Evolutionary conservation across 352 stramenopile genomes (phyloP).

Genomic region (Phytophthora europaea): DNA sequence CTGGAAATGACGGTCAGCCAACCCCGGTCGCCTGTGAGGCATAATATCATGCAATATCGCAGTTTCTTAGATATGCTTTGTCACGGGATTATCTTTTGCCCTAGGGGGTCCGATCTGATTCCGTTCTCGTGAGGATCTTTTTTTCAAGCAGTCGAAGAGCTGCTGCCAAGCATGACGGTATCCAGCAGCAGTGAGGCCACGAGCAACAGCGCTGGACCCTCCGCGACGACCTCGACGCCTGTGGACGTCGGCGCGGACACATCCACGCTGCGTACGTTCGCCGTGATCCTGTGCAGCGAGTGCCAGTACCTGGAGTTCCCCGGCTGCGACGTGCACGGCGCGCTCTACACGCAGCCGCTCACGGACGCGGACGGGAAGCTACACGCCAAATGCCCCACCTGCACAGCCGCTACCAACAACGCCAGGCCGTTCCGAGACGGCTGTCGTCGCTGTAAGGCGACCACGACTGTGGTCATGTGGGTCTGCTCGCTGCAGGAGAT

Average conservation of each 20-base stretch:
- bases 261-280: constrained; percentile 68
- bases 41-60: constrained; percentile 6
- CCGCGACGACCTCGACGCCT: neutral
- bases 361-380: constrained; percentile 26
- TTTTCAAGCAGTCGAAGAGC: constrained; percentile 23
- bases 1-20: constrained; percentile 35
- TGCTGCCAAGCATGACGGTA: constrained; percentile 46
- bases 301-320: constrained; percentile 92
- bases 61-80: neutral
- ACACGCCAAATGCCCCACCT: constrained; percentile 88
- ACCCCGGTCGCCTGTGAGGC: constrained; percentile 11
- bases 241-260: neutral
- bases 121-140: constrained; percentile 12
- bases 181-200: constrained; percentile 47
- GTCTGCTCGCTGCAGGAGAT: constrained; percentile 72
- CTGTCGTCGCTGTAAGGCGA: constrained; percentile 83
- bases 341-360: constrained; percentile 84
- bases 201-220: constrained; percentile 12
- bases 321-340: constrained; percentile 86
- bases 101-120: constrained; percentile 21
- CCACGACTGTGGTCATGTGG: constrained; percentile 83
- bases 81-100: neutral
- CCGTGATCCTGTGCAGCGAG: constrained; percentile 82
- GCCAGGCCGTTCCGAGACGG: constrained; percentile 86
- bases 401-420: constrained; percentile 85